Evolutionary conservation across 2,329 filamentous ascomycete genomes (phyloP).

Genomic region (Verticillium nubilum): DNA sequence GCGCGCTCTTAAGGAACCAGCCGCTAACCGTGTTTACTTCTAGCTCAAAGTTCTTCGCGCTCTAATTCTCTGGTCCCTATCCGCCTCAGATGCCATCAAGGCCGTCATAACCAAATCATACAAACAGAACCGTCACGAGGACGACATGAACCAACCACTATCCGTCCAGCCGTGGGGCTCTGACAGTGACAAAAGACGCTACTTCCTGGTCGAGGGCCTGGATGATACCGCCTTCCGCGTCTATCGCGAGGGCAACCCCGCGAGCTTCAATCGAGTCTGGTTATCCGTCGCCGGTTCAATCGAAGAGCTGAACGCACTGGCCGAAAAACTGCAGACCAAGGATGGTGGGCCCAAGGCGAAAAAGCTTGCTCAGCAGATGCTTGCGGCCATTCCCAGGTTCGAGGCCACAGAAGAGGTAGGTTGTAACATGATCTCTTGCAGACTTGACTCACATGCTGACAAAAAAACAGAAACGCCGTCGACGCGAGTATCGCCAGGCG

Average conservation of each 20-base stretch:
- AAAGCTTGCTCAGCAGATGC: conserved; percentile 71
- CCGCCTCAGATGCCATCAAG: conserved; percentile 80
- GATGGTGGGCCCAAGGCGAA: conserved; percentile 80
- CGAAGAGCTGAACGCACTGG: conserved; percentile 72
- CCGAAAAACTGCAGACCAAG: conserved; percentile 66
- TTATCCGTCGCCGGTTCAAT: conserved; percentile 89
- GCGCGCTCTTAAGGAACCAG: background rate
- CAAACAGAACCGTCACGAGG: conserved; percentile 79
- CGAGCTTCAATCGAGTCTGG: conserved; percentile 73
- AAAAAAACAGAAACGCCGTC: conserved; percentile 70
- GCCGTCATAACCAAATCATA: conserved; percentile 80
- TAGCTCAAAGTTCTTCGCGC: conserved; percentile 80
- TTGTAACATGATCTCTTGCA: background rate
- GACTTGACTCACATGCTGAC: conserved; percentile 4
- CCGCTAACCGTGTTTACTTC: conserved; percentile 5
- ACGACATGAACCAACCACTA: conserved; percentile 75
- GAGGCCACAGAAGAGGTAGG: conserved; percentile 84
- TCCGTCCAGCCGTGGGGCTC: conserved; percentile 88
- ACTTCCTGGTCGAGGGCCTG: conserved; percentile 88
- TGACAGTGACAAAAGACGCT: conserved; percentile 85
- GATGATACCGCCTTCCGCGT: conserved; percentile 93
- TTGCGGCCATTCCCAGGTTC: conserved; percentile 77
- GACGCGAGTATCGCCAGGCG: conserved; percentile 82
- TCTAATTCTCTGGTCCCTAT: conserved; percentile 81
- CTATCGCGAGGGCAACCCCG: conserved; percentile 88